A percentile compares a stretch with the other conserved stretches of the same genome.
phyloP scores from a whole-genome alignment of 2,329 filamentous ascomycete species.

The Ascochyta viciae-villosae region DNA sequence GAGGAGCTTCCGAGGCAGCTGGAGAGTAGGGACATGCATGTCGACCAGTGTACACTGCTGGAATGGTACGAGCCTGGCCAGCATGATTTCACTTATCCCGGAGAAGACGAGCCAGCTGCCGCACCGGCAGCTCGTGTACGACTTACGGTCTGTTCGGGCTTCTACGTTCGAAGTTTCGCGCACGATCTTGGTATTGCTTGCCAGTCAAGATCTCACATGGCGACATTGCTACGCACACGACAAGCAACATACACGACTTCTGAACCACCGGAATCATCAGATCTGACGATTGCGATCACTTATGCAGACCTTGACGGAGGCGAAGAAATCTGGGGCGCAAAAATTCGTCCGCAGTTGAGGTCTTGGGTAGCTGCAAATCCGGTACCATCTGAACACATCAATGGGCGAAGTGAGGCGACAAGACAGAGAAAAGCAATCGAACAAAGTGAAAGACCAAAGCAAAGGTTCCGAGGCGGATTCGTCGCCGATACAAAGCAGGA shows the following conservation, averaged over 20 bases:
- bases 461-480: constrained; percentile 41
- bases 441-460: constrained; percentile 22
- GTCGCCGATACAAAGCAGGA: constrained; percentile 36
- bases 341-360: constrained; percentile 29
- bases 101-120: constrained; percentile 12
- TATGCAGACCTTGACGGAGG: constrained; percentile 33
- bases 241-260: constrained; percentile 31
- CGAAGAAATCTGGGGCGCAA: constrained; percentile 33
- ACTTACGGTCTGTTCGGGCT: constrained; percentile 39
- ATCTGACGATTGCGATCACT: constrained; percentile 23
- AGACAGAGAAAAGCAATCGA: constrained; percentile 22
- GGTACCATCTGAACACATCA: constrained; percentile 20
- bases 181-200: constrained; percentile 40
- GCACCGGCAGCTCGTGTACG: constrained; percentile 31
- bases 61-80: constrained; percentile 32
- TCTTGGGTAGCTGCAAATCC: constrained; percentile 35
- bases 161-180: constrained; percentile 45
- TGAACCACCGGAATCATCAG: constrained; percentile 6
- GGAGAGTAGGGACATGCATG: constrained; percentile 36
- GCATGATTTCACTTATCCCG: constrained; percentile 25
- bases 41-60: constrained; percentile 38
- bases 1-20: constrained; percentile 34
- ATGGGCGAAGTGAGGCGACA: constrained; percentile 27
- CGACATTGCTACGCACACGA: constrained; percentile 29
- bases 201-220: constrained; percentile 34